phyloP scores from a whole-genome alignment of 2,329 filamentous ascomycete genomes.

The Cladosporium sp. region DNA sequence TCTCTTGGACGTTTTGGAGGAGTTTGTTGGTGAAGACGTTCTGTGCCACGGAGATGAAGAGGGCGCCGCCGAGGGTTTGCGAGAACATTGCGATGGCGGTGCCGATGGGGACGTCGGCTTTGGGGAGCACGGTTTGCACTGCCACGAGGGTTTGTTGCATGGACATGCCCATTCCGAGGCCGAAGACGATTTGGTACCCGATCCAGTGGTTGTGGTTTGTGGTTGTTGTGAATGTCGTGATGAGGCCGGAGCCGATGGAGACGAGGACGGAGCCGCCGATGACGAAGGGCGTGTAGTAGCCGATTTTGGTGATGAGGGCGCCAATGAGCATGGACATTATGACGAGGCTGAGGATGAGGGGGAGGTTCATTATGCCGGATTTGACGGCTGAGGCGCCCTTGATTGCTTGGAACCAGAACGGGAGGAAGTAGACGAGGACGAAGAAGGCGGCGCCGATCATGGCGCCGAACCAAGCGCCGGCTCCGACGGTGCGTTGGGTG shows the following conservation, averaged over 20 bases:
- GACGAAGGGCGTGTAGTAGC: slow-evolving; percentile 50
- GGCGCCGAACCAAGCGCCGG: slow-evolving; percentile 37
- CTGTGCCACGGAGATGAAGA: slow-evolving; percentile 47
- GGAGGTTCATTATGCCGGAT: slow-evolving; percentile 46
- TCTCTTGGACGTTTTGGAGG: slow-evolving; percentile 34
- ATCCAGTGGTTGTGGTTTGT: slow-evolving; percentile 36
- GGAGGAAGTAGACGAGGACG: slow-evolving; percentile 41
- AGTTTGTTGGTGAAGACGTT: slow-evolving; percentile 49
- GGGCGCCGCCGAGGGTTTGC: slow-evolving; percentile 44
- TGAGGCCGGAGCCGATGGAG: slow-evolving; percentile 43
- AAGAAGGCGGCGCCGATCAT: slow-evolving; percentile 42
- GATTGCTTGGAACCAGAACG: slow-evolving; percentile 45
- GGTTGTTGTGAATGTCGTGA: slow-evolving; percentile 39
- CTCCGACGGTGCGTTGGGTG: slow-evolving; percentile 41
- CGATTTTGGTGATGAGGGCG: slow-evolving; percentile 35
- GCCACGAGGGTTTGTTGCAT: slow-evolving; percentile 46
- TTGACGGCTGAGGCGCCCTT: slow-evolving; percentile 42
- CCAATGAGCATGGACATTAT: slow-evolving; percentile 39
- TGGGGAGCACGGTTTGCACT: slow-evolving; percentile 41
- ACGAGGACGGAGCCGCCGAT: slow-evolving; percentile 34
- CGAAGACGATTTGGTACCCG: slow-evolving; percentile 34
- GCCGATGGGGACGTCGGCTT: slow-evolving; percentile 42
- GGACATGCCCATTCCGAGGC: slow-evolving; percentile 42
- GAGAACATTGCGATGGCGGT: slow-evolving; percentile 46
- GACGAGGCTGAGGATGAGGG: slow-evolving; percentile 43